Percentiles rank a stretch among this genome's conserved stretches.
phyloP scores from a whole-genome alignment of 2,329 filamentous ascomycete species.

The Pseudopyricularia javanii region DNA sequence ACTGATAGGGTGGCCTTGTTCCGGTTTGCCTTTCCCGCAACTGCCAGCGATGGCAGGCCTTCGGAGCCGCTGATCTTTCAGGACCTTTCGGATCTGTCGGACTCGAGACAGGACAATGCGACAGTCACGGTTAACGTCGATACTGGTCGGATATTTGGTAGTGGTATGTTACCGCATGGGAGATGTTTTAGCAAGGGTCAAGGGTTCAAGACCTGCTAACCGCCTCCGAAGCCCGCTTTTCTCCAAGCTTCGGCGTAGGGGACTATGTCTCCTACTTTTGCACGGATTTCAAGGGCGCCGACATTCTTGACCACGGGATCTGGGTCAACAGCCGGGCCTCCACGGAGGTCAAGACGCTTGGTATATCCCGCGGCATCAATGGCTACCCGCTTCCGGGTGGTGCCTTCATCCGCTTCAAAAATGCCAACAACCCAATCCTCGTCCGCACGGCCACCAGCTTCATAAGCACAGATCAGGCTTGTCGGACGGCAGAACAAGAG shows the following conservation, averaged over 20 bases:
- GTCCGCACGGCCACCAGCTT: slow-evolving; percentile 60
- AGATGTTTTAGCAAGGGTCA: not conserved
- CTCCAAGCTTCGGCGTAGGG: slow-evolving; percentile 37
- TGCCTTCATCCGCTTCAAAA: slow-evolving; percentile 50
- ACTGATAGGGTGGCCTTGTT: slow-evolving; percentile 56
- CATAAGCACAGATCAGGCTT: slow-evolving; percentile 54
- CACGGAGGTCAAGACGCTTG: slow-evolving; percentile 30
- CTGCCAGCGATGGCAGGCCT: slow-evolving; percentile 18
- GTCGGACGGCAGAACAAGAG: slow-evolving; percentile 53
- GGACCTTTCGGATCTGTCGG: slow-evolving; percentile 51
- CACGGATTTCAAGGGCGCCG: slow-evolving; percentile 30
- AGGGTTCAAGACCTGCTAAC: not conserved
- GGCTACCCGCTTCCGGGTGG: slow-evolving; percentile 45
- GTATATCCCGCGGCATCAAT: slow-evolving; percentile 35
- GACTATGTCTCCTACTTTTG: slow-evolving; percentile 37
- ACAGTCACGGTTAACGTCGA: slow-evolving; percentile 38
- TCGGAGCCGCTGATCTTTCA: slow-evolving; percentile 47
- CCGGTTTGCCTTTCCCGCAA: slow-evolving; percentile 47
- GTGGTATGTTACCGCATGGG: slow-evolving; percentile 6
- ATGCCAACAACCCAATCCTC: slow-evolving; percentile 36
- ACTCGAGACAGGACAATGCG: slow-evolving; percentile 46
- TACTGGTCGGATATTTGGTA: slow-evolving; percentile 51
- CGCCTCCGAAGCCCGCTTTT: slow-evolving; percentile 35
- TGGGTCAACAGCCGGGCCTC: slow-evolving; percentile 46
- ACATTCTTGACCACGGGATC: slow-evolving; percentile 46